Conservation (phyloP, 23 red algal genomes). For the Gracilaria caudata region DNA sequence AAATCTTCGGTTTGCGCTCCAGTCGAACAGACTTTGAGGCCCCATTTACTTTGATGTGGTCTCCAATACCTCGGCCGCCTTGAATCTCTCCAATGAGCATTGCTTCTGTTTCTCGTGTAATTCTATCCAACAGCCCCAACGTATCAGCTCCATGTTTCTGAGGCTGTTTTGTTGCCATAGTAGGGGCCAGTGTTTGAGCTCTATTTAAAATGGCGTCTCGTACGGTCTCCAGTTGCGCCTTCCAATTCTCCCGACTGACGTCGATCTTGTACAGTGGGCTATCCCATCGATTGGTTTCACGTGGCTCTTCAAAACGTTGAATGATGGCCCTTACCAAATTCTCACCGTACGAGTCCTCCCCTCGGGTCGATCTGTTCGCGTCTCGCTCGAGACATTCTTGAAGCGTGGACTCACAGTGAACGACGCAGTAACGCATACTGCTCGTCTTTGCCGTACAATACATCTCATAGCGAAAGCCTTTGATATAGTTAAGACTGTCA, state of each 20-base stretch:
- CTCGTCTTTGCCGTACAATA: constrained; percentile 86
- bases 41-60: constrained; percentile 28
- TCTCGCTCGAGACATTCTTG: constrained; percentile 36
- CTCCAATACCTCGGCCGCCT: constrained; percentile 30
- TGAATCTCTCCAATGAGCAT: constrained; percentile 27
- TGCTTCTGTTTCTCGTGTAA: constrained; percentile 41
- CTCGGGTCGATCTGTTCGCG: not conserved
- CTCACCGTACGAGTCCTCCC: constrained; percentile 54
- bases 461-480: constrained; percentile 95
- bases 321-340: constrained; percentile 20
- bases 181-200: constrained; percentile 7
- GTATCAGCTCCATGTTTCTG: constrained; percentile 37
- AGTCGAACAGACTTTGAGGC: constrained; percentile 33
- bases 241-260: constrained; percentile 7
- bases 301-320: constrained; percentile 56
- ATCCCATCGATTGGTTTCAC: constrained; percentile 39
- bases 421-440: constrained; percentile 33
- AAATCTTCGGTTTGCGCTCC: constrained; percentile 43
- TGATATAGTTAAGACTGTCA: constrained; percentile 84
- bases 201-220: not conserved
- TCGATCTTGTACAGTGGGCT: constrained; percentile 35
- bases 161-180: constrained; percentile 46
- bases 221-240: not conserved
- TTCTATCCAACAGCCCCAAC: constrained; percentile 45
- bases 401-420: constrained; percentile 22